Base-by-base conservation (phyloP, 202 grass and related monocot genomes). In the Eragrostis tef region DNA sequence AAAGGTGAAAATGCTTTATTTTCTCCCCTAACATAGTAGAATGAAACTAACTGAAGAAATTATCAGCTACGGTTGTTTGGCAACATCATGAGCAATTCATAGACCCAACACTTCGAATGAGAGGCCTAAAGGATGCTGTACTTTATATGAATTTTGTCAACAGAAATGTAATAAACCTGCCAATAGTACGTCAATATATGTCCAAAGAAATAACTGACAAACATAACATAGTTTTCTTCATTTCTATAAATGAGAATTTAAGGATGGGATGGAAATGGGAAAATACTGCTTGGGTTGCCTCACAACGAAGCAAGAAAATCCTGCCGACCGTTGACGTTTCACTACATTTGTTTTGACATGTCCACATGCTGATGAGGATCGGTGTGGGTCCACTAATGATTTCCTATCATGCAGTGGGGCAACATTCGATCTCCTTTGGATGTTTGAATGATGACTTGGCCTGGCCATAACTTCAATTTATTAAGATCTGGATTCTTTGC, bases 281-380 rank as follows among this genome's bases (percentile, higher is more conserved):
- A 31, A 39, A 6, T 51, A 2, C 9, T 80, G 6, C n/a, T n/a
- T n/a, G n/a, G 7, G 29, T 85, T 79, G 56, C 83, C 66, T 79
- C 56, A 19, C 15, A 5, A 12, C 31, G 56, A 85, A 85, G 75
- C 83, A 85, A 85, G 46, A 63, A 78, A 78, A 44, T 50, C 11
- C 26, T 52, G 82, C 65, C 15, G 65, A 42, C 2, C 45, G 58
- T 86, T 65, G 67, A 73, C 34, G 67, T 73, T 42, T 65, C 21
- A 4, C 27, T 31, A 34, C 11, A 26, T 49, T 57, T 45, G 47
- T 9, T 50, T 79, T 17, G 56, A 72, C 75, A 73, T 16, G 83
- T 66, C 60, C 34, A 66, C 46, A 34, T 46, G 67, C 36, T 66
- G 75, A 57, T 49, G 5, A 56, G 36, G 75, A 85, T 73, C 17